Evolutionary conservation across 2,329 filamentous ascomycete genomes (phyloP).

Genomic region (Aspergillus sergii): DNA sequence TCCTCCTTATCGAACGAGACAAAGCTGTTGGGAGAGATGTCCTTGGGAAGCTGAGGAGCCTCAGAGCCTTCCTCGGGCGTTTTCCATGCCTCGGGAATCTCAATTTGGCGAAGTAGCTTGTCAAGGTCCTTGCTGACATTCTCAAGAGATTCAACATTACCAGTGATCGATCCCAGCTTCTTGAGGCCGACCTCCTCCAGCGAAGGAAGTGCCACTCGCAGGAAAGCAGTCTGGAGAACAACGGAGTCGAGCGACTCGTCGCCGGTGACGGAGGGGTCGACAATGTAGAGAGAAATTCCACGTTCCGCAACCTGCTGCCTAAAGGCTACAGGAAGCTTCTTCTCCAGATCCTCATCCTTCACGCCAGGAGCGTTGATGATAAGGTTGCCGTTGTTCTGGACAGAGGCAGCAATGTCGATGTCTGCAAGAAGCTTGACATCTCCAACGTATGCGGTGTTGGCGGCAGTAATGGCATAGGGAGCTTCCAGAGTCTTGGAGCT

Average conservation of each 20-base stretch:
- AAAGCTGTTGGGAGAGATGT: constrained; percentile 80
- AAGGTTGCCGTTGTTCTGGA: constrained; percentile 72
- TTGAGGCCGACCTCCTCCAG: constrained; percentile 63
- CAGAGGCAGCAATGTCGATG: constrained; percentile 70
- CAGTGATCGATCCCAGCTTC: constrained; percentile 66
- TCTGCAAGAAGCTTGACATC: constrained; percentile 78
- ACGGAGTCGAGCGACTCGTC: constrained; percentile 69
- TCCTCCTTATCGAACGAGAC: constrained; percentile 76
- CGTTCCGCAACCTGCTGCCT: constrained; percentile 73
- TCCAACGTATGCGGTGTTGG: constrained; percentile 77
- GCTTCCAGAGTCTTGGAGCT: constrained; percentile 83
- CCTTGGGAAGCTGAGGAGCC: constrained; percentile 56
- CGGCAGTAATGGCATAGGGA: constrained; percentile 76
- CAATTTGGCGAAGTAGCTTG: constrained; percentile 70
- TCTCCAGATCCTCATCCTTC: constrained; percentile 88
- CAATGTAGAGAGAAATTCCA: constrained; percentile 69
- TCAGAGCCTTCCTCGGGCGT: constrained; percentile 58
- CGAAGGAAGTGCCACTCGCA: constrained; percentile 73
- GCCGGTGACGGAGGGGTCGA: constrained; percentile 71
- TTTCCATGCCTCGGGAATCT: constrained; percentile 79
- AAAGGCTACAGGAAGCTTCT: constrained; percentile 71
- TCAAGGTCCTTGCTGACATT: constrained; percentile 64
- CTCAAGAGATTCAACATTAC: constrained; percentile 63
- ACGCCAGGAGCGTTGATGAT: constrained; percentile 75
- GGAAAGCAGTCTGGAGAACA: constrained; percentile 78